Conservation (phyloP, 768 basidiomycete genomes). For the Lactarius tabidus region DNA sequence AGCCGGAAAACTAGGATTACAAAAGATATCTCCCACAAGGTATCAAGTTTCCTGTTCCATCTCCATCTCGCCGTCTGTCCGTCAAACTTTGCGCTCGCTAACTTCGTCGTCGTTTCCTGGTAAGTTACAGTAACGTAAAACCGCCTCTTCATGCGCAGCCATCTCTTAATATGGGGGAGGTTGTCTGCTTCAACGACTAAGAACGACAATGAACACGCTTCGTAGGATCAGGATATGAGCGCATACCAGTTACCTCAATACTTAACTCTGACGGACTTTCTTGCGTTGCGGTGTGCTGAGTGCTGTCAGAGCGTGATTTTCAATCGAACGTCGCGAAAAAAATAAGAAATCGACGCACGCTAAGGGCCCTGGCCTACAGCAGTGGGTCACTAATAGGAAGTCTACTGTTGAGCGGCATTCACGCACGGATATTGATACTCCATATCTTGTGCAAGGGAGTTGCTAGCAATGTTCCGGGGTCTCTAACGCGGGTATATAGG, state of each 20-base stretch:
- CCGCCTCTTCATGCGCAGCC: not conserved
- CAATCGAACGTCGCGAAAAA: not conserved
- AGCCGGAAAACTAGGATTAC: too few relatives aligned
- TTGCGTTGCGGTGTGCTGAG: not conserved
- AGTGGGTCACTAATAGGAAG: not conserved
- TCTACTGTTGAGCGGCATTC: not conserved
- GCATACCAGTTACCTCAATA: not conserved
- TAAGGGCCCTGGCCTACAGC: not conserved
- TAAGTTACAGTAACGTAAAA: not conserved
- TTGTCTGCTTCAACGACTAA: not conserved
- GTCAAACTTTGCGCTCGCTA: not conserved
- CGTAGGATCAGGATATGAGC: not conserved
- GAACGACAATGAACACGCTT: not conserved
- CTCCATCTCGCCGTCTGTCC: too few relatives aligned
- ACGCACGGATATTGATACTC: not conserved
- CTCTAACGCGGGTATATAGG: not conserved
- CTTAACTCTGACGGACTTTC: not conserved
- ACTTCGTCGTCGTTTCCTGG: not conserved
- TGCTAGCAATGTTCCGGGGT: not conserved
- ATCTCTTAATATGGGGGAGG: not conserved
- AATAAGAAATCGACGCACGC: not conserved
- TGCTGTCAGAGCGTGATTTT: not conserved
- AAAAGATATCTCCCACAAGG: too few relatives aligned
- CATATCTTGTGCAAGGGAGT: not conserved
- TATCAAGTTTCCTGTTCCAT: too few relatives aligned